Percentiles rank a stretch among this genome's conserved stretches.
Evolutionary conservation across 2,329 filamentous ascomycete species (phyloP).

Genomic region (Emergomyces pasteurianus): DNA sequence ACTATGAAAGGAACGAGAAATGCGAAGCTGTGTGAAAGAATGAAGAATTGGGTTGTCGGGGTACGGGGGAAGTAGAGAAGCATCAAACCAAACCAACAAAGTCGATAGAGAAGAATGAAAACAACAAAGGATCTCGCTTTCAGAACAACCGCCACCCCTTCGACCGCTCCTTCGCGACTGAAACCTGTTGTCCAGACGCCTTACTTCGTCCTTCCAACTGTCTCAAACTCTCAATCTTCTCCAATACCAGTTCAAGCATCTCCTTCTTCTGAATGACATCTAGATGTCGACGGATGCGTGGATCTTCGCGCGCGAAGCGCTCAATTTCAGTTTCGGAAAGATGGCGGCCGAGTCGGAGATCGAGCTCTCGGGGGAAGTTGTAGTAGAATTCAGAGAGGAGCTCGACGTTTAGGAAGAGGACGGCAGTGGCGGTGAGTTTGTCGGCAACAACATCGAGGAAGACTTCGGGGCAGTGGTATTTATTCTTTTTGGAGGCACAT

Average conservation of each 20-base stretch:
- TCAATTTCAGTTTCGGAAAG: conserved; percentile 72
- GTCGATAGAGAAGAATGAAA: neutral
- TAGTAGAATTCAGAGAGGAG: conserved; percentile 96
- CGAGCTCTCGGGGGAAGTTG: conserved; percentile 87
- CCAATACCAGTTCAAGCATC: conserved; percentile 78
- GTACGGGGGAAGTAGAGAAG: neutral
- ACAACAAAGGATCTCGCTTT: conserved; percentile 9
- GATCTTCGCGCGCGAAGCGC: conserved; percentile 83
- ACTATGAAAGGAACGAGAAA: neutral
- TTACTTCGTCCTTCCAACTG: conserved; percentile 68
- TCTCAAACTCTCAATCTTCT: conserved; percentile 87
- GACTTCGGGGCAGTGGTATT: conserved; percentile 92
- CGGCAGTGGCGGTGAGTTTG: conserved; percentile 87
- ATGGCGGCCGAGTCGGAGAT: conserved; percentile 70
- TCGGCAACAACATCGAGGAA: conserved; percentile 96
- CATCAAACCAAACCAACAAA: neutral
- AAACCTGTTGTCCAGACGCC: conserved; percentile 31
- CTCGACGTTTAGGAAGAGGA: conserved; percentile 95
- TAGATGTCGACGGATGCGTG: conserved; percentile 75
- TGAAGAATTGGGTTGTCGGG: neutral
- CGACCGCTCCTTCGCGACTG: conserved; percentile 25
- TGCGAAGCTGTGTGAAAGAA: neutral
- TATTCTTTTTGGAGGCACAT: conserved; percentile 71
- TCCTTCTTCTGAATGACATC: conserved; percentile 90
- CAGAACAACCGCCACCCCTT: conserved; percentile 35